Evolutionary conservation across 1,284 basidiomycete genomes (phyloP), one percentile per base, ranked within the genome.

Genomic region (Rhodotorula sp.): DNA sequence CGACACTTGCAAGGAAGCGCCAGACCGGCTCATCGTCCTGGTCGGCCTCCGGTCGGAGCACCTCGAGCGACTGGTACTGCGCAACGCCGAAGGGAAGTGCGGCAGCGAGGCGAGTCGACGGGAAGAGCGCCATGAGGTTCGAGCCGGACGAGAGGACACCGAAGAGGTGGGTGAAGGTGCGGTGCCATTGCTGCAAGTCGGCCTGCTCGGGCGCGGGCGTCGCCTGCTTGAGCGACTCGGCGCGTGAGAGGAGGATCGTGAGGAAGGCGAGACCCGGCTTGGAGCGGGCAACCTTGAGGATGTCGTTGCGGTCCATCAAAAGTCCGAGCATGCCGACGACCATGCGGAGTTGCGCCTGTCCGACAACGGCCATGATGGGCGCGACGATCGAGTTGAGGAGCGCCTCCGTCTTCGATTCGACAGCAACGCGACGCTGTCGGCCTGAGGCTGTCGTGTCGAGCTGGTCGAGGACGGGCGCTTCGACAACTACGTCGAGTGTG

Each of bases 191-290:
- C 64, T 89, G 86, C 62, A 89, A 82, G 75, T 97, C 94, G 28
- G 62, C 56, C 20, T 54, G 37, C 15, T 60, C 53, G 46, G 44
- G n/a, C 9, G 59, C 46, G 20, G 26, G 26, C n/a, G 9, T 24
- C 18, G 63, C 59, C 64, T 94, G 90, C 78, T 92, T 91, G 75
- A 99, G 87, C 34, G 91, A 86, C 80, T 95, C 93, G 18, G 94
- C 94, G 54, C 93, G 88, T 70, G 91, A 94, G 67, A 99, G 83
- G 79, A 99, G 89, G 60, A 96, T 85, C 0, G 94, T 99, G 71
- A 98, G 84, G 62, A 99, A 85, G 13, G 94, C 92, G 37, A 98
- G 84, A 46, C 95, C 96, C 62, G 96, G 93, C 88, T 87, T 88
- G 24, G 92, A 82, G 20, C 87, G 85, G 28, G 90, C 87, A 57